These are phyloP conservation scores for Vigna unguiculata DNA, from an alignment of 306 rosid species.

Conservation along the genomic window DNA sequence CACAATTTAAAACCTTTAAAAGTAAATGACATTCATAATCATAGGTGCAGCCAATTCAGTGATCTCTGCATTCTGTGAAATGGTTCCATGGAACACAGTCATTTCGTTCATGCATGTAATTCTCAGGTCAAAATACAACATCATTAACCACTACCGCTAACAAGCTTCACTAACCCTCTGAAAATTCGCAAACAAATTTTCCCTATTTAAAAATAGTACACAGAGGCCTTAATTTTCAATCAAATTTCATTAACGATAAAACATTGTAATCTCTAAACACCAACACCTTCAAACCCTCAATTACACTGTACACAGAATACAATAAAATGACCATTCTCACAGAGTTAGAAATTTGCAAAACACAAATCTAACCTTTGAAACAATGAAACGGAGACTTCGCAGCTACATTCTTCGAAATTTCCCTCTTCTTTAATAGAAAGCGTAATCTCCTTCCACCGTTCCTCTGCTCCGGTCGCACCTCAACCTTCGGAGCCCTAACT, in stretches of 20 bases:
- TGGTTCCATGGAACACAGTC: not conserved
- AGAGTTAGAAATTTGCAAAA: not conserved
- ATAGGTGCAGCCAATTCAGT: not conserved
- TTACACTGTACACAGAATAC: not conserved
- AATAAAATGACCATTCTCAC: not conserved
- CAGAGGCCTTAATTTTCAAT: not conserved
- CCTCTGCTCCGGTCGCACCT: constrained; percentile 37
- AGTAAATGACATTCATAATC: not conserved
- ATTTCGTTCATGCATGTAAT: not conserved
- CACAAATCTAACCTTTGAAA: constrained; percentile 54
- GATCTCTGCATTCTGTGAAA: not conserved
- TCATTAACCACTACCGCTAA: not conserved
- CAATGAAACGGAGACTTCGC: constrained; percentile 46
- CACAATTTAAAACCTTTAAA: not conserved
- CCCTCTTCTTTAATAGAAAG: constrained; percentile 68
- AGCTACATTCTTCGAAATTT: constrained; percentile 45
- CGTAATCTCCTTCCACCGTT: constrained; percentile 48
- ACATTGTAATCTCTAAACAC: not conserved
- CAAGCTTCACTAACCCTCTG: constrained; percentile 11
- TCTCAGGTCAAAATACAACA: not conserved
- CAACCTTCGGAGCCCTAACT: constrained; percentile 38
- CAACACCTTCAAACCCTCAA: constrained; percentile 7
- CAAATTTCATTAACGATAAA: not conserved
- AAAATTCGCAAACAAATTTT: not conserved
- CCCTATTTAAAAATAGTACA: not conserved